A percentile compares a stretch with the other conserved stretches of the same genome.
Evolutionary conservation across 2,329 filamentous ascomycete genomes (phyloP).

Genomic region (Cytospora piceicola): DNA sequence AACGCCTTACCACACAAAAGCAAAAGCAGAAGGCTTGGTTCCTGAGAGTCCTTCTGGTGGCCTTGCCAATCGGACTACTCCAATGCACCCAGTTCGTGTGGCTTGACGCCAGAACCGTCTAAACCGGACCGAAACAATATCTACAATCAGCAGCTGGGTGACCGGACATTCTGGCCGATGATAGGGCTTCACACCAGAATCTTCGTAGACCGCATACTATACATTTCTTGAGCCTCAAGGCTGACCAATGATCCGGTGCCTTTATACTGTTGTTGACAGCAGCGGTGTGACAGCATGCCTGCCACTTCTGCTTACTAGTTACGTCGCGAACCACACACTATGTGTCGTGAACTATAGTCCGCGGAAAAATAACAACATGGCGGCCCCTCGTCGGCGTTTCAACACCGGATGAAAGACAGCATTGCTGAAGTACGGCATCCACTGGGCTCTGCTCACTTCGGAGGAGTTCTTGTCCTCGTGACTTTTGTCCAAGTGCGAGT

Average conservation of each 20-base stretch:
- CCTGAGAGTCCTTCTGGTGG: constrained; percentile 6
- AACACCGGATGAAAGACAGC: neutral
- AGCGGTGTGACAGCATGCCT: constrained; percentile 16
- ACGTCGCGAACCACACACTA: neutral
- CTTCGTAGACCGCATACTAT: constrained; percentile 9
- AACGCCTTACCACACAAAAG: constrained; percentile 3
- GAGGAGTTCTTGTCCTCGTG: neutral
- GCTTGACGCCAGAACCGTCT: constrained; percentile 1
- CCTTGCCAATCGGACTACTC: constrained; percentile 9
- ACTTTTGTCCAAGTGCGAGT: neutral
- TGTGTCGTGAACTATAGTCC: neutral
- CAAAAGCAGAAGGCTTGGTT: neutral
- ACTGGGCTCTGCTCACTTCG: constrained; percentile 3
- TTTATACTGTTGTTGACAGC: neutral
- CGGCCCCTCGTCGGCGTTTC: constrained; percentile 12
- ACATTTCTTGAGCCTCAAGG: constrained; percentile 1
- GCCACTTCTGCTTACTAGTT: constrained; percentile 6
- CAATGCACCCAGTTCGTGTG: constrained; percentile 7
- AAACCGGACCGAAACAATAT: constrained; percentile 9
- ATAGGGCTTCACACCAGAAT: constrained; percentile 21
- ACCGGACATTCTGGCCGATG: constrained; percentile 6
- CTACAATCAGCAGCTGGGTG: constrained; percentile 1
- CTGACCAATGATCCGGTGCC: constrained; percentile 15
- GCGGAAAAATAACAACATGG: neutral
- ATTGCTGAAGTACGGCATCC: constrained; percentile 15